A percentile compares a stretch with the other conserved stretches of the same genome.
These are phyloP conservation scores for Kitagawia praeruptora DNA, from an alignment of 129 eudicot genomes.

Conservation along the genomic window DNA sequence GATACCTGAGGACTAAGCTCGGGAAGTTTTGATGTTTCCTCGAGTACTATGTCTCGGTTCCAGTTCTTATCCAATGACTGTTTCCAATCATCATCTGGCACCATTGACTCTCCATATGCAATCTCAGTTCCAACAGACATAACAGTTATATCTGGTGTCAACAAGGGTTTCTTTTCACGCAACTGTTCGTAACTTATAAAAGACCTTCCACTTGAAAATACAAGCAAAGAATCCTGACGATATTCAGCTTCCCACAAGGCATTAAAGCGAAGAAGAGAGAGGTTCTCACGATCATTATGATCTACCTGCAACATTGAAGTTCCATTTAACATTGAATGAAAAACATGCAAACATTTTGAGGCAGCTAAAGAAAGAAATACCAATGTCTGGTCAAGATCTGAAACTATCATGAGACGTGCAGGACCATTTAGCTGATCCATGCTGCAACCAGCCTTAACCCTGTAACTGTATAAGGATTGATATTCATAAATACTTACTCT, in stretches of 20 bases:
- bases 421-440: constrained; percentile 21
- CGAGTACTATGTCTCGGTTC: constrained; percentile 19
- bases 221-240: constrained; percentile 26
- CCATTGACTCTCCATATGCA: constrained; percentile 19
- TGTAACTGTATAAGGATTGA: background rate
- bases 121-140: constrained; percentile 35
- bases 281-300: constrained; percentile 24
- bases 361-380: constrained; percentile 6
- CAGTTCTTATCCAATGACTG: constrained; percentile 20
- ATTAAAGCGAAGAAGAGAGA: constrained; percentile 22
- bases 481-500: background rate
- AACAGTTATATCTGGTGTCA: constrained; percentile 28
- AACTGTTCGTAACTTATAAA: constrained; percentile 14
- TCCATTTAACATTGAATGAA: background rate
- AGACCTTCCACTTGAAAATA: constrained; percentile 30
- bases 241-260: constrained; percentile 29
- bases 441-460: constrained; percentile 7
- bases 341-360: background rate
- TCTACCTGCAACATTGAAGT: constrained; percentile 19
- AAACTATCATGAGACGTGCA: constrained; percentile 26
- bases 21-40: constrained; percentile 27
- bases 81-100: constrained; percentile 20
- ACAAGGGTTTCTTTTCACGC: constrained; percentile 24
- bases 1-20: constrained; percentile 25
- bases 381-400: constrained; percentile 30